These are phyloP conservation scores for Candida ipomoeae DNA, from an alignment of 805 yeast species.

Conservation along the genomic window DNA sequence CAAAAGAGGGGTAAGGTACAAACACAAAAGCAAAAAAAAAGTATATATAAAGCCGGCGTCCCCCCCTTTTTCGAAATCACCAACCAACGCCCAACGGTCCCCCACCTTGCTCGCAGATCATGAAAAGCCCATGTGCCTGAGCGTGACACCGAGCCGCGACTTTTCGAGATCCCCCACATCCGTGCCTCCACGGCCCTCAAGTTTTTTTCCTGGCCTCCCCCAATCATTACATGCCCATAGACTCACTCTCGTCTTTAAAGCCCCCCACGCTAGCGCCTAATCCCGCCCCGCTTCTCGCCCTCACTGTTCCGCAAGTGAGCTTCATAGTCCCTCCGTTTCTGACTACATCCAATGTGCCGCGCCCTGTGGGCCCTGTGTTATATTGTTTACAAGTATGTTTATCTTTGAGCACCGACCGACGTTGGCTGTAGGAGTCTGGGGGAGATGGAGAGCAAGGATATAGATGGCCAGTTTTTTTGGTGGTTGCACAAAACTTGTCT, in stretches of 20 bases:
- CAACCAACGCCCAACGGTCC: background rate
- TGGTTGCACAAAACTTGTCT: background rate
- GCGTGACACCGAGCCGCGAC: slow-evolving; percentile 5
- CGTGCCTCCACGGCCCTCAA: slow-evolving; percentile 2
- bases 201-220: slow-evolving; percentile 3
- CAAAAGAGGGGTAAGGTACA: too few relatives aligned
- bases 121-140: background rate
- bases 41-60: too few relatives aligned
- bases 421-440: background rate
- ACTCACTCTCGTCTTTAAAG: background rate
- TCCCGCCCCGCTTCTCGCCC: background rate
- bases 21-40: too few relatives aligned
- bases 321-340: background rate
- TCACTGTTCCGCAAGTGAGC: background rate
- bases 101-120: background rate
- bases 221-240: background rate
- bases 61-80: too few relatives aligned
- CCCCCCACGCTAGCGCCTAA: background rate
- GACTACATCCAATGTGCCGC: slow-evolving; percentile 2
- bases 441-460: too few relatives aligned
- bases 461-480: too few relatives aligned
- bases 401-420: background rate
- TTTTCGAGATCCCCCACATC: slow-evolving; percentile 5
- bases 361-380: slow-evolving; percentile 3
- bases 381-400: slow-evolving; percentile 5